Conservation (phyloP, 192 early-diverging fungal genomes). For the Coemansia sp. region DNA sequence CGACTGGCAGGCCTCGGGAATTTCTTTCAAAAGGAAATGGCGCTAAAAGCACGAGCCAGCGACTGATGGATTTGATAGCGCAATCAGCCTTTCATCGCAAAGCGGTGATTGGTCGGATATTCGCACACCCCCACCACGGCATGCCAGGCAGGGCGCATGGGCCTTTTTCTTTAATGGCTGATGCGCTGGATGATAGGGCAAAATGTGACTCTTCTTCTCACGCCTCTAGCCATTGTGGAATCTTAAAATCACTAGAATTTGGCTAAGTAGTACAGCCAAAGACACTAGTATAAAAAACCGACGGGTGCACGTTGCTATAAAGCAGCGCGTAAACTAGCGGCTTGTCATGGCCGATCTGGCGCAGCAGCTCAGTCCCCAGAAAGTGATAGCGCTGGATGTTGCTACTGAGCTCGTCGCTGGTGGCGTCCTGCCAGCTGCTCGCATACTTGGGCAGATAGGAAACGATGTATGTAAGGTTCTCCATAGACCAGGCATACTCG, state of each 20-base stretch:
- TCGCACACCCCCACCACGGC: slow-evolving; percentile 6
- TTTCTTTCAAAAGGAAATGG: slow-evolving; percentile 14
- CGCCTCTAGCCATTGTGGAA: too few relatives aligned
- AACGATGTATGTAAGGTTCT: slow-evolving; percentile 19
- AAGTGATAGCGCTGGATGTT: slow-evolving; percentile 17
- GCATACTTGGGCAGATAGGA: slow-evolving; percentile 17
- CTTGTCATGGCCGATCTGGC: slow-evolving; percentile 7
- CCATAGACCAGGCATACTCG: slow-evolving; percentile 25
- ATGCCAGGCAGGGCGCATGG: not conserved
- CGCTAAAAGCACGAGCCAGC: slow-evolving; percentile 27
- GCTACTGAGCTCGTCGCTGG: not conserved
- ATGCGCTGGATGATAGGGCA: not conserved
- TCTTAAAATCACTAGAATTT: too few relatives aligned
- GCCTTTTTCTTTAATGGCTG: not conserved
- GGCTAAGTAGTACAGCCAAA: not conserved
- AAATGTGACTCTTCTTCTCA: not conserved
- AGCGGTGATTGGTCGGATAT: slow-evolving; percentile 17
- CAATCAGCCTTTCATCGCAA: slow-evolving; percentile 11
- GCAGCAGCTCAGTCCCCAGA: slow-evolving; percentile 3
- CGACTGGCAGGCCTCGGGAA: slow-evolving; percentile 11
- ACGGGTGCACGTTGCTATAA: slow-evolving; percentile 7
- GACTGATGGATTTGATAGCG: slow-evolving; percentile 16
- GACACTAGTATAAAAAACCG: slow-evolving; percentile 7
- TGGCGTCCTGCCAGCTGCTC: slow-evolving; percentile 2
- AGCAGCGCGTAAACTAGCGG: slow-evolving; percentile 9